Evolutionary conservation across 306 rosid species (phyloP), one percentile per base, ranked within the genome.

Genomic region (Phaseolus lunatus): DNA sequence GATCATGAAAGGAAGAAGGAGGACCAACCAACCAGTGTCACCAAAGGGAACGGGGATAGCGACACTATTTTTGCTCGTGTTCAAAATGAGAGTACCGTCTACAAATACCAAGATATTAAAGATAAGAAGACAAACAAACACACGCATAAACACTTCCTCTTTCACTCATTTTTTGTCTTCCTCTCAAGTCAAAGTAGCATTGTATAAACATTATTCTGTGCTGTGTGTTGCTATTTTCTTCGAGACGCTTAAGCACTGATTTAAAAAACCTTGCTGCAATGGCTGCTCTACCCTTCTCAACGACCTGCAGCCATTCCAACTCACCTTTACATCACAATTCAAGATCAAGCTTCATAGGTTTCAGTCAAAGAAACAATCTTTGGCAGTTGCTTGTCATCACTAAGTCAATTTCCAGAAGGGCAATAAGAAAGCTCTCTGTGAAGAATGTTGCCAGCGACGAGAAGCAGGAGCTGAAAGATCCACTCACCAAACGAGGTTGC

Each of bases 261-360:
- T 50, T 22, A 33, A 29, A 71, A 65, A 65, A 35, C 23, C 35
- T 65, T 24, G 78, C 73, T 61, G 75, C 64, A 84, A 86, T 86
- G 87, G 87, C 87, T 16, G 70, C 84, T 70, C 80, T 81, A 14
- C 87, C 79, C 47, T 86, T 86, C 82, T 83, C 89, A 70, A 68
- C 85, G 53, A 77, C 74, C 47, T 68, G 80, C 68, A 78, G 77
- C 41, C 82, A 58, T 62, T 70, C 87, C 18, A 84, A 65, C 78
- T 59, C 84, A 39, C 19, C 70, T 26, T 61, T 79, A 41, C 69
- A 56, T 16, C 58, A 73, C 43, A 58, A 80, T 29, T 76, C 76
- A 65, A 76, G 67, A 66, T 75, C 83, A 63, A 78, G 65, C 80
- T 69, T 87, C 79, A 69, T 18, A 44, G 47, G 80, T 41, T 81